Base-by-base conservation (phyloP, 202 grass and related monocot species). In the Panicum hallii region DNA sequence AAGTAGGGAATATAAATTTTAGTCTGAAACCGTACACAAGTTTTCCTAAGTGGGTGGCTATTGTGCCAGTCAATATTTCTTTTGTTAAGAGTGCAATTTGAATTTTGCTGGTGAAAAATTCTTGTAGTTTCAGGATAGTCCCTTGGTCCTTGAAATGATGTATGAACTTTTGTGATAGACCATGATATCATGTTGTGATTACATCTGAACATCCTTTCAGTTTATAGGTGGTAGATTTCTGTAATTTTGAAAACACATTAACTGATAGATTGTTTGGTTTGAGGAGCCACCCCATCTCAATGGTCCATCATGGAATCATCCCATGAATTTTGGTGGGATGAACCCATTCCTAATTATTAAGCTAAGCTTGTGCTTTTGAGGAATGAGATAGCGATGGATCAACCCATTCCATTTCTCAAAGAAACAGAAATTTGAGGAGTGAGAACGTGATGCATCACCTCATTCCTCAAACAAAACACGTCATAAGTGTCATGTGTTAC, bases 181-280 rank as follows among this genome's bases (percentile, higher is more conserved):
- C 58, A 9, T 6, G 16, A 58, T 58, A 11, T 9, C 55, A 22
- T 23, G 55, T 54, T 45, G 40, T 28, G 47, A 66, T 56, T 28
- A 12, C 45, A 83, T 63, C 1, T 32, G 38, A 1, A 47, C 11
- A n/a, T 23, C 5, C 20, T 60, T 44, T 58, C 1, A 68, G 48
- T 54, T 54, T 88, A 15, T 72, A 78, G 38, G 55, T 78, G 43
- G 28, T 63, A 44, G 11, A 61, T 48, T 11, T 46, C 62, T 68
- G 22, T 75, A 68, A 34, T 32, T 88, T 34, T 7, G 30, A 45
- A 45, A 62, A 45, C 0, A 63, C 40, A 50, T 17, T 54, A 26
- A 34, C 55, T 13, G 12, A 4, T 19, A 23, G 8, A 9, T 60
- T 9, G n/a, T 26, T 56, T 56, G 54, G 54, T 56, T 56, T 56